Evolutionary conservation across 2,329 filamentous ascomycete species (phyloP).

Genomic region (Geosmithia flava): DNA sequence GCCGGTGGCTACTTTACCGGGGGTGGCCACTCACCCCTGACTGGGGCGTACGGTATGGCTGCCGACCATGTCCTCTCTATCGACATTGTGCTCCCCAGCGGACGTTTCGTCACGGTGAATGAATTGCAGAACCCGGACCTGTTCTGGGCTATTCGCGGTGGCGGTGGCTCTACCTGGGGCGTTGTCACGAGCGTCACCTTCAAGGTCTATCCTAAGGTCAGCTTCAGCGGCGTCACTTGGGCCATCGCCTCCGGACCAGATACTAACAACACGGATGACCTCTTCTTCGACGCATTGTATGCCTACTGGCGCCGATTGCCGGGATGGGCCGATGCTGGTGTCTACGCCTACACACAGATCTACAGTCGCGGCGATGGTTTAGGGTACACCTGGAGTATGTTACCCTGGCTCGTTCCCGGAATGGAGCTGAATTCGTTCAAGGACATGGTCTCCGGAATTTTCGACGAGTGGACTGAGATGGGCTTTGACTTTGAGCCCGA

Average conservation of each 20-base stretch:
- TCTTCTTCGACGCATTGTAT: constrained; percentile 17
- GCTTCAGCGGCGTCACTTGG: constrained; percentile 16
- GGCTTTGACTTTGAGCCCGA: constrained; percentile 15
- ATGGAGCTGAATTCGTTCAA: constrained; percentile 18
- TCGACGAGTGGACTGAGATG: constrained; percentile 13
- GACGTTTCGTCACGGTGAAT: constrained; percentile 26
- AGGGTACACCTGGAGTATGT: constrained; percentile 14
- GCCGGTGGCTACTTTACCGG: constrained; percentile 17
- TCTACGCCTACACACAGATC: constrained; percentile 14
- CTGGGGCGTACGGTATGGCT: constrained; percentile 24
- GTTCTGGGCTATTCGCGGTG: constrained; percentile 36
- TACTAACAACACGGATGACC: constrained; percentile 14
- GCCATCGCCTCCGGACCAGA: constrained; percentile 18
- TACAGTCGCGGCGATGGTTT: constrained; percentile 5
- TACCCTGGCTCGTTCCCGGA: constrained; percentile 21
- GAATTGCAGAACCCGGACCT: constrained; percentile 29
- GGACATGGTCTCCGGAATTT: constrained; percentile 15
- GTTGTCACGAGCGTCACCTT: constrained; percentile 25
- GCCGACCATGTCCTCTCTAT: constrained; percentile 38
- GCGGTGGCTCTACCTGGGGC: constrained; percentile 28
- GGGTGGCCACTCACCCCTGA: constrained; percentile 36
- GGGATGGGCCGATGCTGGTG: constrained; percentile 12
- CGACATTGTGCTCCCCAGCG: constrained; percentile 32
- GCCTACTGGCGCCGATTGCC: constrained; percentile 18
- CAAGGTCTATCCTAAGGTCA: constrained; percentile 17